These are phyloP conservation scores for Lasiosphaeriaceae sp. DNA, from an alignment of 495 filamentous ascomycete species.

Conservation along the genomic window DNA sequence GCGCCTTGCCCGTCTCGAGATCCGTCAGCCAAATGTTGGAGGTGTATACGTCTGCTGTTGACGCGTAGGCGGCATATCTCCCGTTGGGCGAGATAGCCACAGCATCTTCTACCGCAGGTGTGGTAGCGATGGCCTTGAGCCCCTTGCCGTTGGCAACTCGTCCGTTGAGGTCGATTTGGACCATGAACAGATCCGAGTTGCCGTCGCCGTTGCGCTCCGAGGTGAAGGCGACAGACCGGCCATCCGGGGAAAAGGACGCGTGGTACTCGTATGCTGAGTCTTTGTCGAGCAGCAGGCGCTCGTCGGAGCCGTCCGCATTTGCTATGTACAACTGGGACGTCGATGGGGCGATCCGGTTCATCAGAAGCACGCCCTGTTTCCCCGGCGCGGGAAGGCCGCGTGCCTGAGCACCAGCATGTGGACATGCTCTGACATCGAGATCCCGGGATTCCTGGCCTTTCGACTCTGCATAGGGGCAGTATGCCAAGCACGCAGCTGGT, in stretches of 20 bases:
- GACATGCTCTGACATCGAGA: no score
- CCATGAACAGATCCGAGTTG: neutral
- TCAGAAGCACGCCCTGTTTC: neutral
- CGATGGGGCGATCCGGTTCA: neutral
- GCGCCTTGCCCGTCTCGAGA: neutral
- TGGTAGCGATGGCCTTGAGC: neutral
- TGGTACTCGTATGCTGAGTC: neutral
- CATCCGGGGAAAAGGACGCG: neutral
- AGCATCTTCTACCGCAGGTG: neutral
- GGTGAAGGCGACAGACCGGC: neutral
- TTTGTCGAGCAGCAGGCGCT: neutral
- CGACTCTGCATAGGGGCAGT: neutral
- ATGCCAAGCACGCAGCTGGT: neutral
- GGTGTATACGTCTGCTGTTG: neutral
- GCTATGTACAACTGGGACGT: neutral
- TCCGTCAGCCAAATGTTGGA: neutral
- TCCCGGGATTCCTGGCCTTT: neutral
- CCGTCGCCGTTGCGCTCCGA: conserved; percentile 1
- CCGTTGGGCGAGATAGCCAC: conserved; percentile 1
- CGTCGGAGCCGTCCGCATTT: neutral
- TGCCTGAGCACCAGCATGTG: neutral
- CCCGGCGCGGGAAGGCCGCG: neutral
- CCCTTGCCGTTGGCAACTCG: neutral
- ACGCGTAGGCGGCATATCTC: neutral
- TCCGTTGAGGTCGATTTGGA: neutral